Base-by-base conservation (phyloP, 1,284 basidiomycete genomes). In the Pholiota adiposa region DNA sequence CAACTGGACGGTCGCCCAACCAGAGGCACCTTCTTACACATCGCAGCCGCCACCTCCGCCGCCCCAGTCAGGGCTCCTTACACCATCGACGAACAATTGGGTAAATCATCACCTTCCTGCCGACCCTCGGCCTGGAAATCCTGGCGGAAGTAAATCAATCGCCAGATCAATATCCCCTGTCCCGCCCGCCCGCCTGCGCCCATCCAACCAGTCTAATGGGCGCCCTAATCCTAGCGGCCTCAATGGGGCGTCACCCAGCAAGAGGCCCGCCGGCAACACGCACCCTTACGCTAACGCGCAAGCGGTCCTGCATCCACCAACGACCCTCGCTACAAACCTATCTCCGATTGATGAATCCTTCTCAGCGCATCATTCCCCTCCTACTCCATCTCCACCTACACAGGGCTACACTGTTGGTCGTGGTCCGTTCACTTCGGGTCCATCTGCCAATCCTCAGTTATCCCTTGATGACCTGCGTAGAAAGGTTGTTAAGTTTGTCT, bases 401-500 rank as follows among this genome's bases (percentile, higher is more conserved):
- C 66, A 68, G 23, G 72, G 80, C 0, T 86, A 84, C 66, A 72
- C 82, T 12, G 82, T 86, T 31, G 83, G 85, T 0, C 79, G 80
- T 21, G 84, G 84, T 27, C 83, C 85, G 0, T 87, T 85, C 67
- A 76, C 76, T 43, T 56, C 64, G 14, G 60, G 56, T 2, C 44
- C 61, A 16, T 48, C 65, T 4, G 51, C 49, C 38, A 60, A 55
- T 18, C 56, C 77, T 76, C 21, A 75, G 67, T 59, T 81, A 34
- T 67, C 59, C 27, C 61, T 65, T 16, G 66, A 67, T 19, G 92
- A 95, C 65, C 78, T 96, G 51, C 82, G 89, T 48, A 82, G 89
- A 52, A 92, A 92, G 71, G 77, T 94, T 14, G 88, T 97, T 70
- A 97, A 94, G 73, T 96, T 97, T 71, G 80, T 88, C 44, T 81